Percentiles rank a stretch among this genome's conserved stretches.
Evolutionary conservation across 257 asterid species (phyloP).

Genomic region (Solanum chiquidenum): DNA sequence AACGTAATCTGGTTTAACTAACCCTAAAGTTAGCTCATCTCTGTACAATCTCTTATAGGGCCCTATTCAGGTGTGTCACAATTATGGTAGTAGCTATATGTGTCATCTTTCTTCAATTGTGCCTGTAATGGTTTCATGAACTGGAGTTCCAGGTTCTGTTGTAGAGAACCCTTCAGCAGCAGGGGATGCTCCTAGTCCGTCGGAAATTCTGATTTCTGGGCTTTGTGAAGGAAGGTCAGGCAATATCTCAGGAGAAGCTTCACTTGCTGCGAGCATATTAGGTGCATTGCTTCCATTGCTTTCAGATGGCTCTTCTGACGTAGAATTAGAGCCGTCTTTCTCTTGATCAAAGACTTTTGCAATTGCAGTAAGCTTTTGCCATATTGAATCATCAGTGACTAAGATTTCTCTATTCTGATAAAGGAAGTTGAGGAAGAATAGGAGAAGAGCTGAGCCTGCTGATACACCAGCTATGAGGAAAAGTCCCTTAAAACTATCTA

Average conservation of each 20-base stretch:
- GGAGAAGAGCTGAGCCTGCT: slow-evolving; percentile 19
- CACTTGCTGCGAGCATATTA: not conserved
- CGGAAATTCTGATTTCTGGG: slow-evolving; percentile 10
- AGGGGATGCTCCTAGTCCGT: not conserved
- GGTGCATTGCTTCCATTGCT: not conserved
- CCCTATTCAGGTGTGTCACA: not conserved
- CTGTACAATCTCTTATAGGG: not conserved
- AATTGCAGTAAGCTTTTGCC: slow-evolving; percentile 20
- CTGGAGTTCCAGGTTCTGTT: slow-evolving; percentile 21
- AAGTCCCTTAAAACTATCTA: slow-evolving; percentile 27
- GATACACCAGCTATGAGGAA: slow-evolving; percentile 25
- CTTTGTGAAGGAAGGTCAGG: not conserved
- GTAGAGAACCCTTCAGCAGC: slow-evolving; percentile 19
- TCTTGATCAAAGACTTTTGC: slow-evolving; percentile 23
- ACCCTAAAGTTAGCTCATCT: not conserved
- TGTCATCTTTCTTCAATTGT: not conserved
- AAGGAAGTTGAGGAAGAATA: slow-evolving; percentile 23
- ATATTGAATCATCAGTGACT: slow-evolving; percentile 10
- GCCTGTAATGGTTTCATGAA: not conserved
- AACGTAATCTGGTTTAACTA: not conserved
- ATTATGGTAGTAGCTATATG: not conserved
- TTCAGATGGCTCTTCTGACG: not conserved
- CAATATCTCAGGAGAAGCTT: not conserved
- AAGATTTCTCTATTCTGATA: slow-evolving; percentile 18
- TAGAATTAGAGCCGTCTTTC: not conserved